Conservation (phyloP, 2,329 filamentous ascomycete genomes). For the Elsinoe ampelina region DNA sequence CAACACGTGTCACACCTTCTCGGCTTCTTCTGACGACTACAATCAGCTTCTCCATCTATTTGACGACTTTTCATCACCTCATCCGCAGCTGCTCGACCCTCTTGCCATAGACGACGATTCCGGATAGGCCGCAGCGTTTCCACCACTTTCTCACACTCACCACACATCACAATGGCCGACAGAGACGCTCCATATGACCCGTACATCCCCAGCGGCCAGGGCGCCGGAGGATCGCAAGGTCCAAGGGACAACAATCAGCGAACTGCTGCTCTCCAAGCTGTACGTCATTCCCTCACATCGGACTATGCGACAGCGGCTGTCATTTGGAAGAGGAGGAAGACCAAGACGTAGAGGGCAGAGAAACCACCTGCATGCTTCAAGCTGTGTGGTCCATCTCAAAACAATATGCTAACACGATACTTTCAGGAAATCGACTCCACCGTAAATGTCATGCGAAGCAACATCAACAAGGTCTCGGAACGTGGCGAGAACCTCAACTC, state of each 20-base stretch:
- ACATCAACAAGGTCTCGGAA: conserved; percentile 93
- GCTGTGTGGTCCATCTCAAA: too few species aligned
- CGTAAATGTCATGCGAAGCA: conserved; percentile 89
- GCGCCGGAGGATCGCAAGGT: conserved; percentile 36
- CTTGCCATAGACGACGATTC: not conserved
- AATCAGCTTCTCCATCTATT: not conserved
- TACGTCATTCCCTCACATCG: conserved; percentile 47
- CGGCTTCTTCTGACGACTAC: not conserved
- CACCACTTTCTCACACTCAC: not conserved
- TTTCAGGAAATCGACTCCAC: conserved; percentile 92
- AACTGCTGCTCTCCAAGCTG: conserved; percentile 70
- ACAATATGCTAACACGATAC: not conserved
- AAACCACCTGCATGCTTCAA: too few species aligned
- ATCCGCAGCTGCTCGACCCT: not conserved
- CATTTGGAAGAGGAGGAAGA: not conserved
- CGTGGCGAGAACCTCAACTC: conserved; percentile 82
- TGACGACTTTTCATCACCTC: not conserved
- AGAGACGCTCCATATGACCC: conserved; percentile 69
- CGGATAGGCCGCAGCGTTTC: conserved; percentile 5
- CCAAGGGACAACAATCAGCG: conserved; percentile 49
- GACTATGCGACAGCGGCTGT: not conserved
- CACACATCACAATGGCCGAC: conserved; percentile 41
- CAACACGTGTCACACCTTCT: not conserved
- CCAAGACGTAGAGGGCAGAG: too few species aligned
- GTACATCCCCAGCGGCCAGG: conserved; percentile 63